These are phyloP conservation scores for Penicillium bovifimosum DNA, from an alignment of 495 filamentous ascomycete species.

Conservation along the genomic window DNA sequence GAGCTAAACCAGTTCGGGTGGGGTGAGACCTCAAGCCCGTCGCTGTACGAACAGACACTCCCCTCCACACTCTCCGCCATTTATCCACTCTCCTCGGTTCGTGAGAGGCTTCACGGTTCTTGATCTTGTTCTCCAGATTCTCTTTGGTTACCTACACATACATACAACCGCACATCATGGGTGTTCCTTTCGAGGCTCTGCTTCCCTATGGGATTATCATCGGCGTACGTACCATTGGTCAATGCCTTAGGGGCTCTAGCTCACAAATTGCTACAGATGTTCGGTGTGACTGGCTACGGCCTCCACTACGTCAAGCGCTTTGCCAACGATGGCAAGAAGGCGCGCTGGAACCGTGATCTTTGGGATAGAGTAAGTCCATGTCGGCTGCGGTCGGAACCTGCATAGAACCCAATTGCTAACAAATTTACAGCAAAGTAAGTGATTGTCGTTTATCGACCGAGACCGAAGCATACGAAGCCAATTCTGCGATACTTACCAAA, in stretches of 20 bases:
- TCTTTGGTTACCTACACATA: not conserved
- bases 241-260: slow-evolving; percentile 17
- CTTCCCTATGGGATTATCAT: slow-evolving; percentile 91
- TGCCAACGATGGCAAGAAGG: slow-evolving; percentile 83
- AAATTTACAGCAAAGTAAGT: slow-evolving; percentile 66
- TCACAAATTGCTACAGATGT: slow-evolving; percentile 64
- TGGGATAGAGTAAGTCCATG: slow-evolving; percentile 78
- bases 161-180: slow-evolving; percentile 56
- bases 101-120: slow-evolving; percentile 3
- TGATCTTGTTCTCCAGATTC: not conserved
- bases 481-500: slow-evolving; percentile 11
- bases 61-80: slow-evolving; percentile 21
- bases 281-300: slow-evolving; percentile 73
- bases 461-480: not conserved
- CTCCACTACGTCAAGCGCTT: slow-evolving; percentile 67
- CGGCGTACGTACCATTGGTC: slow-evolving; percentile 53
- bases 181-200: slow-evolving; percentile 91
- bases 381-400: slow-evolving; percentile 31
- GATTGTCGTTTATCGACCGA: slow-evolving; percentile 2
- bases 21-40: slow-evolving; percentile 22
- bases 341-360: slow-evolving; percentile 75
- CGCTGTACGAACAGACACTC: slow-evolving; percentile 11
- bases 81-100: slow-evolving; percentile 9
- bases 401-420: slow-evolving; percentile 35
- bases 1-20: slow-evolving; percentile 38